Percentiles rank a stretch among this genome's conserved stretches.
phyloP scores from a whole-genome alignment of 352 stramenopile genomes.

The Phytophthora chlamydospora region DNA sequence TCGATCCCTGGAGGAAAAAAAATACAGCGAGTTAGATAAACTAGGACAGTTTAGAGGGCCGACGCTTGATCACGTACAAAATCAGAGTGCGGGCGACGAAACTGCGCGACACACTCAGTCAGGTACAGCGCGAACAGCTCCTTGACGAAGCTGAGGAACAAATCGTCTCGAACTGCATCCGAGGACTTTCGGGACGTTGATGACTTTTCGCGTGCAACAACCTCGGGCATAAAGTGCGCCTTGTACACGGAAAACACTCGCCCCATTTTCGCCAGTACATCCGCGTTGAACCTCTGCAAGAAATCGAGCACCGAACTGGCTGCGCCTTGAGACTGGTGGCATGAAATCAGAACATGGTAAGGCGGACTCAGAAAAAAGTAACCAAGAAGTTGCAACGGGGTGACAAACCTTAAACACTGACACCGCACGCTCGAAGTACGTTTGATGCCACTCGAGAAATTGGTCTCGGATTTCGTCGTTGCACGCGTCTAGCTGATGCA shows the following conservation, averaged over 20 bases:
- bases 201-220: slow-evolving; percentile 45
- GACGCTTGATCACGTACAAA: slow-evolving; percentile 48
- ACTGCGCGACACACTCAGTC: slow-evolving; percentile 53
- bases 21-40: not conserved
- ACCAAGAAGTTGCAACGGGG: not conserved
- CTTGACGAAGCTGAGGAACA: slow-evolving; percentile 74
- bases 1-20: slow-evolving; percentile 45
- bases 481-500: slow-evolving; percentile 71
- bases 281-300: slow-evolving; percentile 57
- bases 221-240: slow-evolving; percentile 63
- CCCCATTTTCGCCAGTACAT: slow-evolving; percentile 55
- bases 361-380: not conserved
- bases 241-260: slow-evolving; percentile 74
- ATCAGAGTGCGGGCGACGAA: slow-evolving; percentile 57
- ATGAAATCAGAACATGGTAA: not conserved
- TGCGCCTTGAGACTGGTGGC: slow-evolving; percentile 27
- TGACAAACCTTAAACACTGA: slow-evolving; percentile 50
- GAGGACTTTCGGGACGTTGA: slow-evolving; percentile 45
- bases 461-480: slow-evolving; percentile 82
- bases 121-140: slow-evolving; percentile 72
- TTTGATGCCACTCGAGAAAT: slow-evolving; percentile 85
- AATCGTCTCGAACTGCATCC: slow-evolving; percentile 58
- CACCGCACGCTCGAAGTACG: slow-evolving; percentile 68
- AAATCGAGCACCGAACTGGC: slow-evolving; percentile 63
- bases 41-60: too few relatives aligned